Conservation (phyloP, 2,329 filamentous ascomycete species). For the Aspergillus aculeatus region DNA sequence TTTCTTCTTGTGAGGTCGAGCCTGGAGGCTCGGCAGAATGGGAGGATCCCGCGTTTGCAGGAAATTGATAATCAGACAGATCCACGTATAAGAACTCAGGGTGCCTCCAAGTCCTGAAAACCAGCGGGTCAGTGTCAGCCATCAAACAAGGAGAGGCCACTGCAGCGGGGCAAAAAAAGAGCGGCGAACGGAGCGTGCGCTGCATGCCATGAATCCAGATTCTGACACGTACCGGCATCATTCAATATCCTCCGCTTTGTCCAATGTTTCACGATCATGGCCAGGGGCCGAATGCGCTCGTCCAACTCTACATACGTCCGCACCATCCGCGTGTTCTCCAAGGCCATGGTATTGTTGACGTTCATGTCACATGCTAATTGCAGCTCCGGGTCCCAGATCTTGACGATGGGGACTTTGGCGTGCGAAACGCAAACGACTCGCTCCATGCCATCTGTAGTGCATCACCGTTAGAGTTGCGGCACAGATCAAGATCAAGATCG, state of each 20-base stretch:
- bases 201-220: background rate
- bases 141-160: background rate
- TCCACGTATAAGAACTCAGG: constrained; percentile 98
- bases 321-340: constrained; percentile 98
- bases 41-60: constrained; percentile 83
- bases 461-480: constrained; percentile 17
- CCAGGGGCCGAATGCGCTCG: constrained; percentile 81
- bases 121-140: constrained; percentile 18
- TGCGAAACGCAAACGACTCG: constrained; percentile 91
- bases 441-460: constrained; percentile 79
- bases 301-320: constrained; percentile 95
- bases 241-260: constrained; percentile 89
- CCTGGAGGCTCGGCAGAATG: constrained; percentile 81
- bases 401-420: constrained; percentile 97
- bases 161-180: background rate
- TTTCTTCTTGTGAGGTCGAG: constrained; percentile 63
- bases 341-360: constrained; percentile 91
- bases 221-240: constrained; percentile 73
- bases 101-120: constrained; percentile 80
- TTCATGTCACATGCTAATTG: constrained; percentile 94
- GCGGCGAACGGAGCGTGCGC: background rate
- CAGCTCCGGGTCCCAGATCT: constrained; percentile 95
- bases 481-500: background rate
- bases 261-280: constrained; percentile 98
- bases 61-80: constrained; percentile 96